Conservation (phyloP, 176 grass and related monocot genomes). For the Elymus sibiricus region DNA sequence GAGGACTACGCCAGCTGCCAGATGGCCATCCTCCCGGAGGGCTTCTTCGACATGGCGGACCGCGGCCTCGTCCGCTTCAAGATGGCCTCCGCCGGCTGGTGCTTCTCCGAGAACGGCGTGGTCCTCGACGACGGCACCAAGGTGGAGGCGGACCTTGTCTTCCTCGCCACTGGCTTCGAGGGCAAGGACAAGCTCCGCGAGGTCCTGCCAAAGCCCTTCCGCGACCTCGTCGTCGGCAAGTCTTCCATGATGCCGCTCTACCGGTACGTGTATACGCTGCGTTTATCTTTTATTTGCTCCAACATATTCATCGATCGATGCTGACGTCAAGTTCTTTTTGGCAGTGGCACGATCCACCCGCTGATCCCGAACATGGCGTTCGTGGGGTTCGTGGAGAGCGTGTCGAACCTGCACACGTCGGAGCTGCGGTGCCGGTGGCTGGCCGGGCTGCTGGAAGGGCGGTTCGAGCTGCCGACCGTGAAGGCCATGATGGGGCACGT, state of each 20-base stretch:
- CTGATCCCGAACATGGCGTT: constrained; percentile 97
- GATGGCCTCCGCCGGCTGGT: constrained; percentile 49
- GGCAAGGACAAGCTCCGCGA: constrained; percentile 83
- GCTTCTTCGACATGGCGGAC: constrained; percentile 92
- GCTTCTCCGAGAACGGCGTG: constrained; percentile 76
- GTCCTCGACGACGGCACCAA: constrained; percentile 67
- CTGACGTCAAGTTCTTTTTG: too few species aligned
- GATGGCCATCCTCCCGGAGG: constrained; percentile 93
- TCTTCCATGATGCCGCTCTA: constrained; percentile 90
- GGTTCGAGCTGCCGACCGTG: constrained; percentile 60
- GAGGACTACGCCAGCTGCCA: constrained; percentile 97
- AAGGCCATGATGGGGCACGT: constrained; percentile 58
- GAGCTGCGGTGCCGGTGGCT: constrained; percentile 94
- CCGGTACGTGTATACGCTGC: constrained; percentile 17
- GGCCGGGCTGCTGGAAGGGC: constrained; percentile 58
- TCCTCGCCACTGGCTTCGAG: constrained; percentile 94
- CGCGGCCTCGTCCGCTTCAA: constrained; percentile 55
- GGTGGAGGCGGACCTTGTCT: constrained; percentile 83
- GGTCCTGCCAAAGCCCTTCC: constrained; percentile 67
- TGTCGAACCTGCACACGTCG: constrained; percentile 97
- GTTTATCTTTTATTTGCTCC: too few species aligned
- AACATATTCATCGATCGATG: too few species aligned
- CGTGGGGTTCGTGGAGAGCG: constrained; percentile 96
- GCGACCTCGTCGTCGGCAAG: constrained; percentile 50
- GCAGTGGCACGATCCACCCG: constrained; percentile 85